A percentile compares a stretch with the other conserved stretches of the same genome.
Evolutionary conservation across 192 early-diverging fungal genomes (phyloP).

Genomic region (Neocallimastix lanati): DNA sequence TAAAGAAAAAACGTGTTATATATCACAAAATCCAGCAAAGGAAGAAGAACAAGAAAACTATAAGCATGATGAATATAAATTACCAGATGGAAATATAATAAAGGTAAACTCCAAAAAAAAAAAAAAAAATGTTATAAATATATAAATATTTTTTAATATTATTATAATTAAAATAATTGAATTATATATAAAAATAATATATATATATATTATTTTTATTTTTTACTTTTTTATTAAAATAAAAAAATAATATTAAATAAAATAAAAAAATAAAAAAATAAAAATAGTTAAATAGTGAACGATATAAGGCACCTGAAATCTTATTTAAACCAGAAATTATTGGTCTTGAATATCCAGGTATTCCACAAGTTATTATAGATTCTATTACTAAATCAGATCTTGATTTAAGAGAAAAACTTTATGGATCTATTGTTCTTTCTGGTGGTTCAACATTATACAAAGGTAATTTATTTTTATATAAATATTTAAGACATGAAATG

Average conservation of each 20-base stretch:
- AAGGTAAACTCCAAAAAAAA: constrained; percentile 33
- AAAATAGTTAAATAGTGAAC: constrained; percentile 60
- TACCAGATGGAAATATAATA: constrained; percentile 68
- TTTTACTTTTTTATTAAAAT: no score
- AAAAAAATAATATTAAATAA: no score
- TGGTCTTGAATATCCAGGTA: constrained; percentile 78
- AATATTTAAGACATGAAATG: no score
- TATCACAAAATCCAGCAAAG: constrained; percentile 70
- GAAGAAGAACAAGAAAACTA: constrained; percentile 66
- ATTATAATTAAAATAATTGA: no score
- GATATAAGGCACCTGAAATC: constrained; percentile 89
- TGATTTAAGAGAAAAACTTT: constrained; percentile 77
- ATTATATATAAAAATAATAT: no score
- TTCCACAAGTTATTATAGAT: constrained; percentile 85
- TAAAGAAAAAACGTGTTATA: constrained; percentile 91
- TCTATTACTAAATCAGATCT: constrained; percentile 86
- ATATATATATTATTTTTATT: no score
- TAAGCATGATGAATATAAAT: constrained; percentile 57
- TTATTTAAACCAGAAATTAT: constrained; percentile 88
- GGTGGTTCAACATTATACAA: constrained; percentile 86
- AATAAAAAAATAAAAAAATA: no score
- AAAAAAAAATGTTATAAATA: no score
- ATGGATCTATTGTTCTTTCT: constrained; percentile 80
- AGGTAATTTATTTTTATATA: constrained; percentile 29
- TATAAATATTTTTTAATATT: no score